Percentiles rank a stretch among this genome's conserved stretches.
These are phyloP conservation scores for Taiozyma sp. DNA, from an alignment of 1,139 yeast genomes.

Conservation along the genomic window DNA sequence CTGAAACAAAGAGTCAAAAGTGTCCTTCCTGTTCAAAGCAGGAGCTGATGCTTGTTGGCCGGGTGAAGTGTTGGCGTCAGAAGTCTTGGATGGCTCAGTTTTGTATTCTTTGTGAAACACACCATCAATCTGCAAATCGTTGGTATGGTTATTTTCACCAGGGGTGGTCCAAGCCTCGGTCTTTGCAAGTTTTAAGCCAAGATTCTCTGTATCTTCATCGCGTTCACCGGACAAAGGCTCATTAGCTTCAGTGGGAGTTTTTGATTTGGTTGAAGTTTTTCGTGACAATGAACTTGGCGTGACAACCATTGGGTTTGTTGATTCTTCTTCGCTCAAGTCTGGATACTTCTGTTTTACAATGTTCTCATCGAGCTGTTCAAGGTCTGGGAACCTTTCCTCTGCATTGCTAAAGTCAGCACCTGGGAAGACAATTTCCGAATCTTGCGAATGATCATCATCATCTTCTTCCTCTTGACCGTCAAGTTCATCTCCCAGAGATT, in stretches of 20 bases:
- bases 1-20: constrained; percentile 18
- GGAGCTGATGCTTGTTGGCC: background rate
- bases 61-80: background rate
- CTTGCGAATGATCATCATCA: background rate
- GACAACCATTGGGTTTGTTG: background rate
- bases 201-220: constrained; percentile 2
- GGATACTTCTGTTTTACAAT: constrained; percentile 16
- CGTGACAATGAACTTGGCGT: constrained; percentile 3
- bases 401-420: constrained; percentile 16
- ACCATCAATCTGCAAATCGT: constrained; percentile 12
- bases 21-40: constrained; percentile 3
- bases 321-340: constrained; percentile 6
- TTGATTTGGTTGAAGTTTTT: constrained; percentile 5
- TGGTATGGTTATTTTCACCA: background rate
- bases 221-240: background rate
- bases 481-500: constrained; percentile 2
- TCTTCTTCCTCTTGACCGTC: constrained; percentile 2
- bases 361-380: constrained; percentile 17
- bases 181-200: constrained; percentile 13
- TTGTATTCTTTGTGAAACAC: constrained; percentile 14
- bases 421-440: background rate
- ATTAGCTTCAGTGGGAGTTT: constrained; percentile 1
- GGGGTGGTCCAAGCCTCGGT: constrained; percentile 23
- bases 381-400: constrained; percentile 20
- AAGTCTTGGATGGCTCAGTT: background rate